Evolutionary conservation across 2,329 filamentous ascomycete genomes (phyloP), one percentile per base, ranked within the genome.

Genomic region (Paraconiothyrium sp.): DNA sequence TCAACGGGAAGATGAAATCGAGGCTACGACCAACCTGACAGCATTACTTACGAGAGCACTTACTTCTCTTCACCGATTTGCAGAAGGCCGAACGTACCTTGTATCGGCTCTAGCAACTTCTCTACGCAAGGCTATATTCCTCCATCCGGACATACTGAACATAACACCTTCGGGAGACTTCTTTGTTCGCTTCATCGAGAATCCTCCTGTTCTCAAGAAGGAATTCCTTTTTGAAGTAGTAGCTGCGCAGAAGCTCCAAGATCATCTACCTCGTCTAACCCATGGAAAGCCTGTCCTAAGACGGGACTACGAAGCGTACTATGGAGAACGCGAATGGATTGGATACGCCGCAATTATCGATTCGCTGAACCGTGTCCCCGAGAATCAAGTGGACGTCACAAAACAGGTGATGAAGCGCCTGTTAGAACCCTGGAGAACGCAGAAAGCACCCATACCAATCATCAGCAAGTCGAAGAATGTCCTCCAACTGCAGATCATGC

Each of bases 401-500:
- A 68, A 65, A 55, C 56, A 64, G 2, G 67, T 83, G 1, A 65
- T 83, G 9, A 57, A 72, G n/a, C 63, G 64, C 5, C 59, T 83
- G 1, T 58, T 83, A 4, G 64, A 81, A 32, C 80, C 78, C 10
- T 85, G 83, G 82, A 67, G 69, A 22, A 67, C 68, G 13, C 83
- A 84, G 61, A 80, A 78, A 62, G 65, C 72, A 11, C 79, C 82
- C 3, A 71, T 80, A 10, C 80, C 80, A 4, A 79, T 81, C 39
- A 79, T 83, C 43, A 80, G 75, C 61, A 78, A 79, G 50, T 84
- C 81, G 81, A 85, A 85, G 65, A 76, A 78, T n/a, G 77, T 79
- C 0, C 63, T 82, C n/a, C 83, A 84, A 59, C 69, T 84, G 10
- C 82, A 84, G 58, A 73, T 78, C 20, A 77, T 84, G 70, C 67